phyloP scores from a whole-genome alignment of 331 rosid genomes.

The Pyracantha coccinea region DNA sequence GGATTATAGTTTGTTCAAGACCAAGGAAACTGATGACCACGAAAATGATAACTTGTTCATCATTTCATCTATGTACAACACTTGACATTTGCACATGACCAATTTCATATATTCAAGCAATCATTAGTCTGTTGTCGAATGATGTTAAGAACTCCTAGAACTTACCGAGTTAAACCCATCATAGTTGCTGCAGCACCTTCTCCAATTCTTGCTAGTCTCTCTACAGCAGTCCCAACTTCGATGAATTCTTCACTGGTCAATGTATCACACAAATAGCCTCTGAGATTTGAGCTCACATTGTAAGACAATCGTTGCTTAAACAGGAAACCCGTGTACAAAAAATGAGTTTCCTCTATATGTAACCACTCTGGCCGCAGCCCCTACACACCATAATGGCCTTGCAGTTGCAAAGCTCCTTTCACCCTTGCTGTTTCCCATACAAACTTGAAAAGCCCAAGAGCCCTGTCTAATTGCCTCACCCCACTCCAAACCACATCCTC shows the following conservation, averaged over 20 bases:
- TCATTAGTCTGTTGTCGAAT: not conserved
- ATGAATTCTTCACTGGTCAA: not conserved
- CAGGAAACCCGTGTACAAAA: slow-evolving; percentile 47
- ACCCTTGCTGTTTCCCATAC: slow-evolving; percentile 72
- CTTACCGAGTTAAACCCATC: not conserved
- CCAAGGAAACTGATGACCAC: not conserved
- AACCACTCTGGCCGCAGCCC: slow-evolving; percentile 47
- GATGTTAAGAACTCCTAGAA: not conserved
- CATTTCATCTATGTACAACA: not conserved
- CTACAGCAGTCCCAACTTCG: not conserved
- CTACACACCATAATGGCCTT: slow-evolving; percentile 90
- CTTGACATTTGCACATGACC: not conserved
- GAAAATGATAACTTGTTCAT: not conserved
- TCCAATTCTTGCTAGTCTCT: not conserved
- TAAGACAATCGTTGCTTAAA: slow-evolving; percentile 21
- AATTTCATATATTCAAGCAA: not conserved
- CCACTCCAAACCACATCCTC: slow-evolving; percentile 63
- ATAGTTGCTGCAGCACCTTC: not conserved
- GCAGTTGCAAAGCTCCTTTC: slow-evolving; percentile 59
- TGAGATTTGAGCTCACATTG: not conserved
- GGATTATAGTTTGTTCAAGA: not conserved
- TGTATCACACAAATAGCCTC: not conserved
- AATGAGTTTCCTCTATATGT: slow-evolving; percentile 54
- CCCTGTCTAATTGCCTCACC: slow-evolving; percentile 70
- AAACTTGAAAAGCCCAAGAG: slow-evolving; percentile 63